Evolutionary conservation across 768 basidiomycete genomes (phyloP).

Genomic region (Leccinum broughii): DNA sequence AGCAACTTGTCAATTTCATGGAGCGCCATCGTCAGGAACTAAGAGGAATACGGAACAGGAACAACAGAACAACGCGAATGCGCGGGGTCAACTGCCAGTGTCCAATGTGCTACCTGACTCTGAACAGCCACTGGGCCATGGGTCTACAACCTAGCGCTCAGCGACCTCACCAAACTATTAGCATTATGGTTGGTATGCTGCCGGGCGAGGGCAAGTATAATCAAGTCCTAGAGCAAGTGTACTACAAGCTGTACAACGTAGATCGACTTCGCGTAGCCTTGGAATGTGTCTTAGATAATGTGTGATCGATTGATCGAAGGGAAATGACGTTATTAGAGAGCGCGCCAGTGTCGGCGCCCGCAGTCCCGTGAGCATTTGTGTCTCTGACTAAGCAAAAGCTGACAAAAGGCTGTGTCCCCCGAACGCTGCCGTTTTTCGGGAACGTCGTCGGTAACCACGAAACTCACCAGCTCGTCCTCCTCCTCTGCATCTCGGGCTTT

Average conservation of each 20-base stretch:
- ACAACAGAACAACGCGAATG: constrained; percentile 21
- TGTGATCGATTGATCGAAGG: too few relatives aligned
- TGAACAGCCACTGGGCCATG: constrained; percentile 16
- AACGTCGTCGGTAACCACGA: background rate
- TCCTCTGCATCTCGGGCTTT: background rate
- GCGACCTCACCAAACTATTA: constrained; percentile 13
- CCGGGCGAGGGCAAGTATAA: constrained; percentile 39
- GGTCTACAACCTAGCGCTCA: constrained; percentile 16
- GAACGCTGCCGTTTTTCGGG: background rate
- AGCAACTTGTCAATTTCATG: constrained; percentile 53
- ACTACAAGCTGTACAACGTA: constrained; percentile 30
- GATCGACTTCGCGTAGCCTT: too few relatives aligned
- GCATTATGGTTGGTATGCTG: constrained; percentile 6
- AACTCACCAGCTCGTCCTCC: background rate
- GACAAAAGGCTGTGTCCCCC: constrained; percentile 8
- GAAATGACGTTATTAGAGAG: too few relatives aligned
- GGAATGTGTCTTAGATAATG: too few relatives aligned
- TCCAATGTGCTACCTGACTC: constrained; percentile 14
- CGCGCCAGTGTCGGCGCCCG: too few relatives aligned
- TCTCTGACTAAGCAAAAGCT: constrained; percentile 22
- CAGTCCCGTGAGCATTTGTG: background rate
- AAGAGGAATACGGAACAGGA: constrained; percentile 27
- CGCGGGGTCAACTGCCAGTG: constrained; percentile 13
- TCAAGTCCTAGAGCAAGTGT: constrained; percentile 48
- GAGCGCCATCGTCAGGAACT: constrained; percentile 49